A percentile compares a stretch with the other conserved stretches of the same genome.
phyloP scores from a whole-genome alignment of 805 yeast genomes.

The Myxozyma geophila region DNA sequence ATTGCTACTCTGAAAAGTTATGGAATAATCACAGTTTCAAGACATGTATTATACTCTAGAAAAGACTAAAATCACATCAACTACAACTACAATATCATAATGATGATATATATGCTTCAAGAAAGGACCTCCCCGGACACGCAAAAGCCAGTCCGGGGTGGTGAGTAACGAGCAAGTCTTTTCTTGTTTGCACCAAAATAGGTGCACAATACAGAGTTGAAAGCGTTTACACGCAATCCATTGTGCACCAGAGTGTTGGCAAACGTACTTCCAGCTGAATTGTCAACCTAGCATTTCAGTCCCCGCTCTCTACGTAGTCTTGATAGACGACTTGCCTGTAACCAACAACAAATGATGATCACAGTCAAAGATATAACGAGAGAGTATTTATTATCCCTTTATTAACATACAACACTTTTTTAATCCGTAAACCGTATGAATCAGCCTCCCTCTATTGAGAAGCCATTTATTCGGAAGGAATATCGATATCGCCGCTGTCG shows the following conservation, averaged over 20 bases:
- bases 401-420: slow-evolving; percentile 30
- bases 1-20: neutral
- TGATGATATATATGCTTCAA: slow-evolving; percentile 21
- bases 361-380: neutral
- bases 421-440: slow-evolving; percentile 12
- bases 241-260: slow-evolving; percentile 93
- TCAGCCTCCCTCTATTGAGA: slow-evolving; percentile 11
- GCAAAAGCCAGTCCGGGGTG: slow-evolving; percentile 50
- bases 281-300: neutral
- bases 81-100: neutral
- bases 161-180: slow-evolving; percentile 70
- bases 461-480: slow-evolving; percentile 27
- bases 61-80: neutral
- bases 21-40: neutral
- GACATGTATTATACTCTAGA: neutral
- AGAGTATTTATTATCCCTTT: slow-evolving; percentile 21
- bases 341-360: neutral
- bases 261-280: slow-evolving; percentile 52
- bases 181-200: slow-evolving; percentile 91
- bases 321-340: neutral
- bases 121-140: slow-evolving; percentile 33
- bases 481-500: slow-evolving; percentile 96
- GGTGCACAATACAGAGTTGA: slow-evolving; percentile 63
- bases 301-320: neutral
- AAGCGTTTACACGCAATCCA: slow-evolving; percentile 38